These are phyloP conservation scores for Mucuna pruriens DNA, from an alignment of 306 rosid species.

Conservation along the genomic window DNA sequence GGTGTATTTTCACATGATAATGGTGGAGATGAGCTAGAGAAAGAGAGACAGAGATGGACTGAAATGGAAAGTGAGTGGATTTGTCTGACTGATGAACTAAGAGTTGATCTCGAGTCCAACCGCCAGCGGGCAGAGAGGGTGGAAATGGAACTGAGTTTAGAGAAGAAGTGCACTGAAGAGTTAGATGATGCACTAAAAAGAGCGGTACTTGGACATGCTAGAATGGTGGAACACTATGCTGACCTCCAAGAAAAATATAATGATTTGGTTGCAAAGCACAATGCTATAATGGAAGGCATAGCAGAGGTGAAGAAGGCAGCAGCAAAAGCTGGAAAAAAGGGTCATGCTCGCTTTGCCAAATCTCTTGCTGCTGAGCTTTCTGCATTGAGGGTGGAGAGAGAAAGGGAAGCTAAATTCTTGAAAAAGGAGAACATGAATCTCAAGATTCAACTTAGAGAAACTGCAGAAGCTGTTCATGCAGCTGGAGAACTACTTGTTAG, in stretches of 20 bases:
- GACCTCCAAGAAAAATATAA: slow-evolving; percentile 92
- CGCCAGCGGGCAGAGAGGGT: slow-evolving; percentile 71
- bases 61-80: slow-evolving; percentile 99
- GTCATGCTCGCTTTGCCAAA: slow-evolving; percentile 85
- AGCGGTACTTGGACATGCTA: slow-evolving; percentile 85
- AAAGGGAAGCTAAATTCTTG: slow-evolving; percentile 83
- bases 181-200: slow-evolving; percentile 85
- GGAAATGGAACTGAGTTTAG: slow-evolving; percentile 70
- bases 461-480: slow-evolving; percentile 99
- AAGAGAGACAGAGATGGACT: slow-evolving; percentile 88
- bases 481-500: slow-evolving; percentile 96
- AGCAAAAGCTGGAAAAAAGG: slow-evolving; percentile 78
- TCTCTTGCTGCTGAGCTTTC: slow-evolving; percentile 94
- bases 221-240: slow-evolving; percentile 91
- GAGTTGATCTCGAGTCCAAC: slow-evolving; percentile 77
- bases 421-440: slow-evolving; percentile 87
- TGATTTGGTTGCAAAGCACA: slow-evolving; percentile 73
- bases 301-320: slow-evolving; percentile 92
- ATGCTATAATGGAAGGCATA: slow-evolving; percentile 89
- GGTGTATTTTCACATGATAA: slow-evolving; percentile 43
- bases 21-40: slow-evolving; percentile 71
- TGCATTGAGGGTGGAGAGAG: slow-evolving; percentile 82
- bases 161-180: slow-evolving; percentile 83
- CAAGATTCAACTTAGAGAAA: slow-evolving; percentile 87
- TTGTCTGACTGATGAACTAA: slow-evolving; percentile 87